Conservation (phyloP, 257 asterid species). For the Lithospermum erythrorhizon region DNA sequence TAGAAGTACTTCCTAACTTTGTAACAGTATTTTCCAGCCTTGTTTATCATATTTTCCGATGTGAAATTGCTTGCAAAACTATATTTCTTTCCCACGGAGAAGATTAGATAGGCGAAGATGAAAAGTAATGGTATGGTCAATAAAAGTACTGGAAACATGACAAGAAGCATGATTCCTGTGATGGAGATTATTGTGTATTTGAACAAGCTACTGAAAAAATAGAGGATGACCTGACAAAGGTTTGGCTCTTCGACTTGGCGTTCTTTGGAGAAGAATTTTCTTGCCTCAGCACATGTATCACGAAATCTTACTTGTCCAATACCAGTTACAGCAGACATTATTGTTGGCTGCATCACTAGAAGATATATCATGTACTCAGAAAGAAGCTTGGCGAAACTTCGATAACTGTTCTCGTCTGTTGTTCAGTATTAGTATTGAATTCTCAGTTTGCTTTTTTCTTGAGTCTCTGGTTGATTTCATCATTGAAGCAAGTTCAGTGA, state of each 20-base stretch:
- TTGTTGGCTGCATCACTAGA: conserved; percentile 40
- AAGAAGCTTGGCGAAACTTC: conserved; percentile 28
- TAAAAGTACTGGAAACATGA: conserved; percentile 7
- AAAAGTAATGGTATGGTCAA: not conserved
- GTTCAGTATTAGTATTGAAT: not conserved
- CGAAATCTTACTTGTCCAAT: conserved; percentile 43
- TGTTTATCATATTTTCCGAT: too few relatives aligned
- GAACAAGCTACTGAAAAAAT: conserved; percentile 9
- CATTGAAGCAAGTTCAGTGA: conserved; percentile 43
- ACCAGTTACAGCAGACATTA: conserved; percentile 48
- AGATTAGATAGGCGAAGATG: not conserved
- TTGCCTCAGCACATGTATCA: conserved; percentile 44
- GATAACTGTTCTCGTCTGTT: not conserved
- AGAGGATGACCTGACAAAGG: conserved; percentile 1
- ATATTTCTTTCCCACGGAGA: not conserved
- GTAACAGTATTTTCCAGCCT: not conserved
- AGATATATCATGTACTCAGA: conserved; percentile 53
- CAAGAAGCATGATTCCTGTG: not conserved
- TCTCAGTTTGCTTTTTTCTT: not conserved
- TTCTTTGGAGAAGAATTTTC: conserved; percentile 13
- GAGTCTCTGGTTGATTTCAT: not conserved
- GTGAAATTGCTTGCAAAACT: not conserved
- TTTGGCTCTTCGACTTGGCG: conserved; percentile 4
- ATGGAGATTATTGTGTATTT: conserved; percentile 2
- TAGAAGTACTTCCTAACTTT: not conserved